Conservation (phyloP, 2,329 filamentous ascomycete genomes). For the Alternaria triticina region DNA sequence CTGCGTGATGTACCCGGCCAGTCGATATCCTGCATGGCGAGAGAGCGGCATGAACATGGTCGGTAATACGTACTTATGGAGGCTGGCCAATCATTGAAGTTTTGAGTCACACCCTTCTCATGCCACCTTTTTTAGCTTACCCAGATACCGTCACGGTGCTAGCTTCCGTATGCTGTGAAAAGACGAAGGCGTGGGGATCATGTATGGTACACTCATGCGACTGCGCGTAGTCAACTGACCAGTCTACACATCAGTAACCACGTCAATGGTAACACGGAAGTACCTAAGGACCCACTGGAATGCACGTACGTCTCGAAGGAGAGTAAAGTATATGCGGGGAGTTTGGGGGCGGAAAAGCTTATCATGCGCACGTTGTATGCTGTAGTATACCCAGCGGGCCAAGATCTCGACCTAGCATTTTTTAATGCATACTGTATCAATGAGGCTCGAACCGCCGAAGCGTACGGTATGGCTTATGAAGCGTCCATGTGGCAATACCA, state of each 20-base stretch:
- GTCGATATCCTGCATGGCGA: not conserved
- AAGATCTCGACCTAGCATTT: not conserved
- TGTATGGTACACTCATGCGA: not conserved
- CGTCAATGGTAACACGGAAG: not conserved
- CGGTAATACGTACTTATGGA: not conserved
- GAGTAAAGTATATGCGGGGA: constrained; percentile 15
- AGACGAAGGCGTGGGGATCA: not conserved
- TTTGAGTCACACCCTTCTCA: not conserved
- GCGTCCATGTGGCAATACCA: not conserved
- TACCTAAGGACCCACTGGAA: not conserved
- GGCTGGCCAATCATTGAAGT: not conserved
- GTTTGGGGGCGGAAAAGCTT: constrained; percentile 26
- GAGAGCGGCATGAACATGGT: not conserved
- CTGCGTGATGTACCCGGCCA: not conserved
- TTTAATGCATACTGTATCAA: not conserved
- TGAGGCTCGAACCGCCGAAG: not conserved
- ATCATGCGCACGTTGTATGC: constrained; percentile 10
- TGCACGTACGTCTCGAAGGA: constrained; percentile 12
- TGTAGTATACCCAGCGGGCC: not conserved
- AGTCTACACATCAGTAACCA: not conserved
- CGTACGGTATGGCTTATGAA: not conserved
- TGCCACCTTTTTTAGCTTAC: not conserved
- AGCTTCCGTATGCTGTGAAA: not conserved
- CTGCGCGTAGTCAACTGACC: not conserved
- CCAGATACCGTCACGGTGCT: not conserved